These are phyloP conservation scores for Fusarium proliferatum DNA, from an alignment of 2,329 filamentous ascomycete species.

Conservation along the genomic window DNA sequence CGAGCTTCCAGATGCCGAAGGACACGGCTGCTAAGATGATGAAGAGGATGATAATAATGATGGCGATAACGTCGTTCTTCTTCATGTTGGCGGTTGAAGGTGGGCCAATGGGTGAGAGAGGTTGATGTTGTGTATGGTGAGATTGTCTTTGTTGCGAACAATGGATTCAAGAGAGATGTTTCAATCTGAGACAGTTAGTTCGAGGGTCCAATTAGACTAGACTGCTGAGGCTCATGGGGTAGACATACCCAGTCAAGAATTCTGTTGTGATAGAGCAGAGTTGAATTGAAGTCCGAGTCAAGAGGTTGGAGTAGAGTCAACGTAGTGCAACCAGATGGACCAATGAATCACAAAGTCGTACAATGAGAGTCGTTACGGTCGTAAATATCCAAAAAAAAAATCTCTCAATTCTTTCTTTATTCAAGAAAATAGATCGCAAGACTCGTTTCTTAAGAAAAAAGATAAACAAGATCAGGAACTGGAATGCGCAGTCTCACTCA, in stretches of 20 bases:
- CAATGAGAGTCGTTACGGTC: constrained; percentile 12
- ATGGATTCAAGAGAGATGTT: neutral
- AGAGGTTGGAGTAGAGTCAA: constrained; percentile 6
- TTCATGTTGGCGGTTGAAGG: constrained; percentile 61
- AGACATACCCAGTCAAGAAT: constrained; percentile 4
- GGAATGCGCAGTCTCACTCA: constrained; percentile 27
- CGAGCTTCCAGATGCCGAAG: constrained; percentile 72
- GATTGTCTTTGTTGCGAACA: neutral
- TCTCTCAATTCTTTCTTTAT: neutral
- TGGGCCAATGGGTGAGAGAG: neutral
- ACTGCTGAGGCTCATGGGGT: neutral
- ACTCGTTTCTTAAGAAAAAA: constrained; percentile 5
- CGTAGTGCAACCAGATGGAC: constrained; percentile 11
- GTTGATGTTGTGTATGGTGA: neutral
- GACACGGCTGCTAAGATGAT: constrained; percentile 69
- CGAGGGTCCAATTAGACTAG: neutral
- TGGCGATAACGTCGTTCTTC: constrained; percentile 74
- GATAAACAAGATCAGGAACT: constrained; percentile 13
- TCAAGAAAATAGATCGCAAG: neutral
- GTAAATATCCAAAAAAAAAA: neutral
- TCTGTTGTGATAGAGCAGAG: neutral
- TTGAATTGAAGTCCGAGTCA: neutral
- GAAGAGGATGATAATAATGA: constrained; percentile 76
- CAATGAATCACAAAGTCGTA: constrained; percentile 13
- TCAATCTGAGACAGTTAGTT: constrained; percentile 18